Evolutionary conservation across 2,329 filamentous ascomycete genomes (phyloP).

Genomic region (Blumeria hordei): DNA sequence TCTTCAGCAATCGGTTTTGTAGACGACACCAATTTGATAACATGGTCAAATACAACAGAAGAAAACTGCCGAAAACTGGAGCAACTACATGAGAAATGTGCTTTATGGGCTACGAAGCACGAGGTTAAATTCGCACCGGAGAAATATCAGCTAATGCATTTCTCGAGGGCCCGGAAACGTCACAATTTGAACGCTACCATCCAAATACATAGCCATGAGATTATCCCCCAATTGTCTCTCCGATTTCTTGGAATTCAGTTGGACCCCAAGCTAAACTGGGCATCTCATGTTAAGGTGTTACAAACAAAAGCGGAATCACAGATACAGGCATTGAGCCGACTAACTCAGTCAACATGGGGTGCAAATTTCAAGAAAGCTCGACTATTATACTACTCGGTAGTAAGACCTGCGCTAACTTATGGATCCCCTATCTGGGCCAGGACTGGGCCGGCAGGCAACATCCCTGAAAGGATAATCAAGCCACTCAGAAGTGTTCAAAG

Average conservation of each 20-base stretch:
- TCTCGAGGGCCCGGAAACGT: not conserved
- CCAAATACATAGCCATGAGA: not conserved
- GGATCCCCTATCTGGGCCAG: not conserved
- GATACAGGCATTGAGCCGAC: not conserved
- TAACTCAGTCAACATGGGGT: conserved; percentile 1
- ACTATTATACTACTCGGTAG: not conserved
- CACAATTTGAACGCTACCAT: not conserved
- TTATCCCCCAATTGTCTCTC: not conserved
- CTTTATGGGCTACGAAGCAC: not conserved
- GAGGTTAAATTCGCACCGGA: not conserved
- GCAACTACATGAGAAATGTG: not conserved
- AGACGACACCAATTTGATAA: not conserved
- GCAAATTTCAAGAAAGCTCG: not conserved
- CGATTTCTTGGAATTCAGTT: not conserved
- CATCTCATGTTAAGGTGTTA: not conserved
- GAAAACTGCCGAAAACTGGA: not conserved
- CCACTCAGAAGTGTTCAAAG: not conserved
- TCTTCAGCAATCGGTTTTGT: not conserved
- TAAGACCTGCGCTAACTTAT: not conserved
- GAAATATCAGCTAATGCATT: conserved; percentile 1
- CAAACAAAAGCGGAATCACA: not conserved
- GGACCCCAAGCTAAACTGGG: not conserved
- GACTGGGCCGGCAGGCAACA: not conserved
- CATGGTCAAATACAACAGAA: not conserved
- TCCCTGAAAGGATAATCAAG: not conserved